Base-by-base conservation (phyloP, 1,284 basidiomycete genomes). In the Trametes hirsuta region DNA sequence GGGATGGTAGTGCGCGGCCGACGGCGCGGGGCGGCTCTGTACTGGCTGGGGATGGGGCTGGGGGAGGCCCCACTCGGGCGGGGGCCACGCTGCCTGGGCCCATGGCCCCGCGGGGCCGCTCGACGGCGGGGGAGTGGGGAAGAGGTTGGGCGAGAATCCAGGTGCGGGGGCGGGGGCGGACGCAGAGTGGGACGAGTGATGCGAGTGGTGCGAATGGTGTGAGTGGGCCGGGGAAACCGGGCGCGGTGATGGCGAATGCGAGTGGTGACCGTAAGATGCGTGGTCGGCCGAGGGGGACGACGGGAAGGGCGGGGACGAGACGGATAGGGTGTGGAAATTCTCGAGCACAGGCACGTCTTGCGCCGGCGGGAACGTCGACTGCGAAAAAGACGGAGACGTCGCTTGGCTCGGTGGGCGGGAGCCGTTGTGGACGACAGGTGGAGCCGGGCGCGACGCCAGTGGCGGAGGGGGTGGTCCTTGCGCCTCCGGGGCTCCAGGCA, bases 11-110 rank as follows among this genome's bases (percentile, higher is more conserved):
- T 53, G 46, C 8, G 50, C 53, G 30, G 59, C 25, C 5, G 60
- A 41, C 4, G 59, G 47, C n/a, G 52, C 18, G 18, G 18, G 18
- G 18, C 18, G 18, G 18, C 18, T 18, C 18, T 18, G 18, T 18
- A 18, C 18, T 18, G 18, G 18, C 18, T 18, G 42, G 24, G 49
- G 52, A 36, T 53, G 50, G 39, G 56, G 53, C 30, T 62, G 63
- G 8, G 59, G 64, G 4, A 63, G 47, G 36, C 55, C 70, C 81
- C 82, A 83, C 46, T 83, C 79, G 8, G 76, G 66, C 45, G 82
- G 80, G 37, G 82, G 80, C 81, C 81, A 82, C 52, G 77, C 77
- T 4, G 71, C 69, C 50, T 76, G 76, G 30, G 74, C 67, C 68
- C 65, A 66, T 1, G 63, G 61, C 2, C 59, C 66, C 15, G 65